These are phyloP conservation scores for Clonostachys chloroleuca DNA, from an alignment of 2,329 filamentous ascomycete genomes.

Conservation along the genomic window DNA sequence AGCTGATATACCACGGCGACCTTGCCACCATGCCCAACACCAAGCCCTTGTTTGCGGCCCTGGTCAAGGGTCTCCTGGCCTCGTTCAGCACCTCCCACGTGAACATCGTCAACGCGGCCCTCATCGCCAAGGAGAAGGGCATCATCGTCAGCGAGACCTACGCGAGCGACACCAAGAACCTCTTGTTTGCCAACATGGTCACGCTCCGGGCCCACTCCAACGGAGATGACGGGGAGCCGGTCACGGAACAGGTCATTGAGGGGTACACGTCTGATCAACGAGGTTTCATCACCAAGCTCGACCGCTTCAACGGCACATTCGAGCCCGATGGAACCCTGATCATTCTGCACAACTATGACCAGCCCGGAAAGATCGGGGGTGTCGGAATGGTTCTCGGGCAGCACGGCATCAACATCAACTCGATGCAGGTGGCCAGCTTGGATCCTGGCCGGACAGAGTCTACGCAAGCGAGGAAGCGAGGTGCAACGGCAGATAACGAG, in stretches of 20 bases:
- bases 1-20: conserved; percentile 74
- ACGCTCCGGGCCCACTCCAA: conserved; percentile 54
- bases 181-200: conserved; percentile 66
- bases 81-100: conserved; percentile 67
- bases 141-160: conserved; percentile 74
- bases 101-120: conserved; percentile 77
- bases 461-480: conserved; percentile 5
- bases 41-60: conserved; percentile 71
- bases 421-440: conserved; percentile 68
- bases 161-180: conserved; percentile 49
- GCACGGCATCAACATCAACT: conserved; percentile 72
- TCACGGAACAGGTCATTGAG: conserved; percentile 45
- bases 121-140: conserved; percentile 72
- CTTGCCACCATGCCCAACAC: conserved; percentile 69
- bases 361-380: conserved; percentile 76
- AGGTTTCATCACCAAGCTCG: conserved; percentile 68
- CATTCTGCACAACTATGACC: conserved; percentile 79
- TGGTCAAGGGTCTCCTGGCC: conserved; percentile 71
- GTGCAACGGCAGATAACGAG: conserved; percentile 46
- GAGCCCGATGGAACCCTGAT: conserved; percentile 68
- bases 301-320: conserved; percentile 70
- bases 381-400: conserved; percentile 68
- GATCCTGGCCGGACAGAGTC: conserved; percentile 10
- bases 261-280: conserved; percentile 62
- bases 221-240: conserved; percentile 10